These are phyloP conservation scores for Aspergillus thermomutatus DNA, from an alignment of 2,329 filamentous ascomycete species.

Conservation along the genomic window DNA sequence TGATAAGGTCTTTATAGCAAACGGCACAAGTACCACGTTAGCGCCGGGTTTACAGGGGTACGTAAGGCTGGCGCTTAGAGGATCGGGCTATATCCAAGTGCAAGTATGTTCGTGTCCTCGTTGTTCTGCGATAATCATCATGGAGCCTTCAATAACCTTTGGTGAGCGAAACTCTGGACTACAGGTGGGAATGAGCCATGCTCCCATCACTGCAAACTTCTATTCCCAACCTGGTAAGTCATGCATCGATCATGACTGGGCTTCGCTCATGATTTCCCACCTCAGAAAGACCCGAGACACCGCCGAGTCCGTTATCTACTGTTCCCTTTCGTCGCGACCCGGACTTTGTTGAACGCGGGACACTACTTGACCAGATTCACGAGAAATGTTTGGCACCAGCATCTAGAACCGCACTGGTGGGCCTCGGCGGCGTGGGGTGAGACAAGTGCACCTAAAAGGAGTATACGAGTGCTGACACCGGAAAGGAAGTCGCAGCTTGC, in stretches of 20 bases:
- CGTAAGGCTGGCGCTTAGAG: too few species aligned
- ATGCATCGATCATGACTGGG: background rate
- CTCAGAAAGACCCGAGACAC: slow-evolving; percentile 8
- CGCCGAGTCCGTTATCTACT: slow-evolving; percentile 12
- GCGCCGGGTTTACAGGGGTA: too few species aligned
- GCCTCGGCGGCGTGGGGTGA: slow-evolving; percentile 16
- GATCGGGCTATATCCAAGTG: too few species aligned
- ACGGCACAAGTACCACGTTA: too few species aligned
- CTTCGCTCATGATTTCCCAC: background rate
- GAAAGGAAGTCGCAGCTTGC: slow-evolving; percentile 37
- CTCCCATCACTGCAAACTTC: background rate
- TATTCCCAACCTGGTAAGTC: background rate
- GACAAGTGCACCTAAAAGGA: background rate
- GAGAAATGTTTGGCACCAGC: slow-evolving; percentile 11
- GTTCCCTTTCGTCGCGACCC: slow-evolving; percentile 18
- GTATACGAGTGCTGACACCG: slow-evolving; percentile 1
- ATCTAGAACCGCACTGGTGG: slow-evolving; percentile 14
- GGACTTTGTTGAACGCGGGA: slow-evolving; percentile 18
- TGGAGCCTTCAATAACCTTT: background rate
- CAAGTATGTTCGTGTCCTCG: background rate
- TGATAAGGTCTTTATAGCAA: too few species aligned
- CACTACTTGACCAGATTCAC: slow-evolving; percentile 23
- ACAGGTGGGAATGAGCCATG: background rate
- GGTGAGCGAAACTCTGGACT: background rate
- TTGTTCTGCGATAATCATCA: background rate